phyloP scores from a whole-genome alignment of 2,329 filamentous ascomycete genomes.

The Sporothrix luriei region DNA sequence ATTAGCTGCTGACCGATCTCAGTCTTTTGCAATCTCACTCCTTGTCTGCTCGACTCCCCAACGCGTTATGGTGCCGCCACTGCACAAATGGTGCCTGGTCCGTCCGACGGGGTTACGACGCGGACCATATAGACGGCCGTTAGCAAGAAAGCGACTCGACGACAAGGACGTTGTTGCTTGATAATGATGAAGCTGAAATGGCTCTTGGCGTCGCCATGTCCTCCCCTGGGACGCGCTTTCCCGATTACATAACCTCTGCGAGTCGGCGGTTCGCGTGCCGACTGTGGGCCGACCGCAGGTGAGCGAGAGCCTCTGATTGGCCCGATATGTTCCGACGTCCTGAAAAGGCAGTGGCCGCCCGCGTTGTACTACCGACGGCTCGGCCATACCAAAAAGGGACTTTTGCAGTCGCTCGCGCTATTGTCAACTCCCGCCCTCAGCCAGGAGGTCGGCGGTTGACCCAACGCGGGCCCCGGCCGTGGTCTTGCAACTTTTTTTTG shows the following conservation, averaged over 20 bases:
- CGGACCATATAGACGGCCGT: no score
- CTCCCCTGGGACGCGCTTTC: no score
- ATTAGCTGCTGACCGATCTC: neutral
- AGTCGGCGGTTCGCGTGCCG: constrained; percentile 25
- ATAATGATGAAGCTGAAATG: neutral
- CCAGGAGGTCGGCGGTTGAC: constrained; percentile 9
- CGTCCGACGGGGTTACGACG: no score
- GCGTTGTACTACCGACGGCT: neutral
- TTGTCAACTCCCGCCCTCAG: neutral
- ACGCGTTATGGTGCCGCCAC: neutral
- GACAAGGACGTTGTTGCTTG: neutral
- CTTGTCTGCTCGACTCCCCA: neutral
- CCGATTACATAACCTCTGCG: neutral
- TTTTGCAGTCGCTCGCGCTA: constrained; percentile 14
- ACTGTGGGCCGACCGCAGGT: constrained; percentile 1
- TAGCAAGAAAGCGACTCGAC: no score
- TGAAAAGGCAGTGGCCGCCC: neutral
- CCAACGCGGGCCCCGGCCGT: constrained; percentile 18
- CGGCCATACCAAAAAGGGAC: neutral
- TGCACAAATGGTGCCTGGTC: neutral
- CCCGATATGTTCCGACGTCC: neutral
- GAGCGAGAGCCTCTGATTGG: constrained; percentile 12
- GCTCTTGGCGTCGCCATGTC: no score
- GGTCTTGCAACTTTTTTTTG: no score
- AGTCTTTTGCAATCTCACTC: neutral